Evolutionary conservation across 257 asterid species (phyloP), one percentile per base, ranked within the genome.

Genomic region (Leptodermis oblonga): DNA sequence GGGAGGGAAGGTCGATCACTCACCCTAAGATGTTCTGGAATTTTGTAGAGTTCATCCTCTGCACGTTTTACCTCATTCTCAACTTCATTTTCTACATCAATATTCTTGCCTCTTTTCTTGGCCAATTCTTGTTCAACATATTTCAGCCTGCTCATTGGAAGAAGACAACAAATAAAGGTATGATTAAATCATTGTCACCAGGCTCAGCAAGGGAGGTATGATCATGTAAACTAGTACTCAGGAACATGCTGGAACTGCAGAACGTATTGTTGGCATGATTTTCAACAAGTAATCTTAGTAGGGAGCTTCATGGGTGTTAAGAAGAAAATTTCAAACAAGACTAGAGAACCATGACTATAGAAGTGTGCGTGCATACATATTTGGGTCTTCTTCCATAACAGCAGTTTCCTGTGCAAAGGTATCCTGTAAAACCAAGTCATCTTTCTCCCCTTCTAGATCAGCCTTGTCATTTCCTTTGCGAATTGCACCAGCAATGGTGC

Each of bases 351-450:
- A n/a, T n/a, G n/a, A n/a, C 3, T 3, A 18, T 26, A 14, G 10
- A 30, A 28, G 63, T n/a, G 1, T 43, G 65, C 49, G 11, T 37
- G 28, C 75, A 67, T 85, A 89, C 98, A 93, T 93, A 77, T 87
- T 93, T 39, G 99, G 99, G 76, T 93, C 99, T 83, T 93, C 99
- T 23, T 77, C 96, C 96, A 93, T 81, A 52, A 93, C 97, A 20
- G 99, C 99, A 71, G 99, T 93, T 84, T 90, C 99, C 81, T 87
- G 97, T 73, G 99, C 99, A 82, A 93, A 93, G 12, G 99, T 93
- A 77, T 93, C 99, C 82, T 93, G 99, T 87, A 93, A 81, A 65
- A 90, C 97, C 84, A 93, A 70, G 59, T 93, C 99, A 60, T 93
- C 98, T 81, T 93, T 90, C 79, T 93, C 99, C 14, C 76, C 92